Conservation (phyloP, 306 rosid species). For the Cyclanthera cordifolia region DNA sequence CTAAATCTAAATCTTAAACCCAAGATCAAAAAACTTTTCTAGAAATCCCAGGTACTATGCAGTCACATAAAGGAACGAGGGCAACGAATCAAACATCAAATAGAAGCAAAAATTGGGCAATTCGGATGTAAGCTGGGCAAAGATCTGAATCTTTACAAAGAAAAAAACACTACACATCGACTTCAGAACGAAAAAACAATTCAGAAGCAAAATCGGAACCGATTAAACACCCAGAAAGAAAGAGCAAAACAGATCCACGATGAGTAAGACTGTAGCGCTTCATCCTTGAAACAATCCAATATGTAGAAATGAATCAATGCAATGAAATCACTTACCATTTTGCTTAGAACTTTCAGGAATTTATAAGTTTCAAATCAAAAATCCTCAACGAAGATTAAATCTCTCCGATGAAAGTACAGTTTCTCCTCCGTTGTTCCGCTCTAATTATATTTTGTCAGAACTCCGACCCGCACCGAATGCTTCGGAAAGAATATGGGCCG, state of each 20-base stretch:
- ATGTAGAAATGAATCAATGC: not conserved
- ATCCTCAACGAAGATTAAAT: not conserved
- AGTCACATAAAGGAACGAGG: no score
- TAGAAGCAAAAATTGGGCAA: not conserved
- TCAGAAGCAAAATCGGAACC: not conserved
- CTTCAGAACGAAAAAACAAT: not conserved
- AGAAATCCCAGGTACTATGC: no score
- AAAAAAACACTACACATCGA: not conserved
- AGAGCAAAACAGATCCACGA: constrained; percentile 1
- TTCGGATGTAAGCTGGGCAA: not conserved
- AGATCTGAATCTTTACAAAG: not conserved
- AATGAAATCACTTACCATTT: not conserved
- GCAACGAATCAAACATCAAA: no score
- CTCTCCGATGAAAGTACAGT: not conserved
- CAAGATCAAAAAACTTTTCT: no score
- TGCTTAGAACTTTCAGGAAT: not conserved
- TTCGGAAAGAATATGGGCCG: not conserved
- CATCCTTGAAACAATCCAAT: not conserved
- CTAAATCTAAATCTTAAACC: no score
- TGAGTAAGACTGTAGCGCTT: not conserved
- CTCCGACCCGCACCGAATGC: not conserved
- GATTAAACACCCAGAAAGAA: not conserved
- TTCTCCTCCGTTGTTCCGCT: constrained; percentile 3
- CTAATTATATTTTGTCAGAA: not conserved
- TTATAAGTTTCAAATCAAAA: not conserved